Percentiles rank a stretch among this genome's conserved stretches.
Conservation (phyloP, 2,329 filamentous ascomycete species). For the Claviceps sp. region DNA sequence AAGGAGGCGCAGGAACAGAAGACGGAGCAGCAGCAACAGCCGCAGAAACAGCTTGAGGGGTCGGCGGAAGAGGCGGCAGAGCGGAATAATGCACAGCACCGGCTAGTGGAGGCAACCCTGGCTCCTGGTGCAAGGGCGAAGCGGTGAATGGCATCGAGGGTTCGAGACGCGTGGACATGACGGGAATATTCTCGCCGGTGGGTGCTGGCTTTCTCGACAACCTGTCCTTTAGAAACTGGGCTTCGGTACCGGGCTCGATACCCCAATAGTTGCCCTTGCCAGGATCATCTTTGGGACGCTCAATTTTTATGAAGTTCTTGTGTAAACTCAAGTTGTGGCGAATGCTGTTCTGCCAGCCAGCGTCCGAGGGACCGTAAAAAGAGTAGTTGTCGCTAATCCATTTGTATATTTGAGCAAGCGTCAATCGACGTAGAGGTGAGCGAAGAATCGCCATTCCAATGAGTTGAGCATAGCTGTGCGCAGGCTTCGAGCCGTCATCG, state of each 20-base stretch:
- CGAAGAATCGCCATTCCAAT: conserved; percentile 96
- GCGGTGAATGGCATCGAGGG: conserved; percentile 29
- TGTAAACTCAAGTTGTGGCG: conserved; percentile 94
- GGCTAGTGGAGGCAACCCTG: conserved; percentile 33
- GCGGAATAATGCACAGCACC: conserved; percentile 21
- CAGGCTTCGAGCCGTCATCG: conserved; percentile 81
- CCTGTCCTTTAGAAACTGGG: conserved; percentile 82
- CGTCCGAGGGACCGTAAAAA: conserved; percentile 73
- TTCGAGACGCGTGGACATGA: conserved; percentile 44
- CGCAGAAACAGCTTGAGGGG: conserved; percentile 16
- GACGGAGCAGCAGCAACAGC: conserved; percentile 20
- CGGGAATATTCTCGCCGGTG: conserved; percentile 42
- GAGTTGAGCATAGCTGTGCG: conserved; percentile 84
- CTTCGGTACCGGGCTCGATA: conserved; percentile 80
- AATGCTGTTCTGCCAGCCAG: conserved; percentile 98
- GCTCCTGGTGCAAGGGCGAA: conserved; percentile 25
- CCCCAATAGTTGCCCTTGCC: conserved; percentile 98
- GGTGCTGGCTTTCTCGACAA: conserved; percentile 44
- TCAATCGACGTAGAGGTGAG: conserved; percentile 69
- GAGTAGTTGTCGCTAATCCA: conserved; percentile 95
- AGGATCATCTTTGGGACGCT: conserved; percentile 90
- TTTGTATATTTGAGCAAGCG: conserved; percentile 92
- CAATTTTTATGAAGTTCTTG: conserved; percentile 92
- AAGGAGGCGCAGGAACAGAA: conserved; percentile 25
- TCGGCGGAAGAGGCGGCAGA: conserved; percentile 25